Evolutionary conservation across 2,329 filamentous ascomycete genomes (phyloP), one percentile per base, ranked within the genome.

Genomic region (Epichloe aotearoae): DNA sequence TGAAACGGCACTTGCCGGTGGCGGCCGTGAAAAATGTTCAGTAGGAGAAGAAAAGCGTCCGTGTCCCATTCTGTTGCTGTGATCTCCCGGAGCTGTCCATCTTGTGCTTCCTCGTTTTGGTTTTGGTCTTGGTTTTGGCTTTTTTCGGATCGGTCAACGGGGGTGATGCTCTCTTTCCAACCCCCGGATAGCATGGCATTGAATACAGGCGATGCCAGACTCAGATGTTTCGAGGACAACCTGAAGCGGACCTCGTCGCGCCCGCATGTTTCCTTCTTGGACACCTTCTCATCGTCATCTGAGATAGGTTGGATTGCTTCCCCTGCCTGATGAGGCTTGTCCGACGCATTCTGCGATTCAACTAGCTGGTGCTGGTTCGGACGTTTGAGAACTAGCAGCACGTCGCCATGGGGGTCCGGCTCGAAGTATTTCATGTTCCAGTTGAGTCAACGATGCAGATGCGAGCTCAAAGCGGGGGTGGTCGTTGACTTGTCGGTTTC

Each of bases 181-280:
- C 12, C n/a, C 2, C 47, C 49, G 1, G 50, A 39, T 20, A 53
- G 39, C 49, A 58, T 52, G 15, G 53, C 52, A n/a, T 47, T 39
- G n/a, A 58, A 56, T 33, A 53, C 51, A 19, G 47, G 48, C 12
- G 67, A 69, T 0, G 65, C 62, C 4, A 67, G 59, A 8, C 55
- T 57, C 15, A 69, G 57, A 52, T 69, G 67, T 50, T 59, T 64
- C 3, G 64, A 67, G 0, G 66, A 69, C 11, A 63, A 59, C 50
- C 34, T 42, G 20, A 56, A 47, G 45, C 36, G 30, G 17, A 50
- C 26, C 14, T 52, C 46, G 14, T 50, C 19, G 4, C 12, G 3
- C 4, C 33, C 23, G 19, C 36, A 14, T n/a, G 20, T 26, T 19
- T 19, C 2, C 11, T 14, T 17, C 7, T 38, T n/a, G 17, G 36